A percentile compares a stretch with the other conserved stretches of the same genome.
phyloP scores from a whole-genome alignment of 805 yeast species.

The Starmera dryadoides region DNA sequence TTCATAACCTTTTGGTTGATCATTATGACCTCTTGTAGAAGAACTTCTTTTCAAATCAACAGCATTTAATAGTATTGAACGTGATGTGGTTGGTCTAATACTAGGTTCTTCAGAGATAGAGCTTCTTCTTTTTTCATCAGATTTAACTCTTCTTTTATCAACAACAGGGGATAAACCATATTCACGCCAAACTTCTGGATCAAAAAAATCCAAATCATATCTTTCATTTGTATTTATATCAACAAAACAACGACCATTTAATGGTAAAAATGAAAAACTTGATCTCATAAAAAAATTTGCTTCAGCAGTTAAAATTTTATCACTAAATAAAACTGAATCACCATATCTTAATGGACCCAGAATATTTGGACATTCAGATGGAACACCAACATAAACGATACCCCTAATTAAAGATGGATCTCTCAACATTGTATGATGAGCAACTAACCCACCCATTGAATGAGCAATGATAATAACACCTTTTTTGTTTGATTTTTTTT shows the following conservation, averaged over 20 bases:
- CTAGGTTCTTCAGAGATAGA: constrained; percentile 2
- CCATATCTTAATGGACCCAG: constrained; percentile 81
- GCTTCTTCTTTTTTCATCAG: constrained; percentile 2
- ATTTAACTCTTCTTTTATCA: constrained; percentile 20
- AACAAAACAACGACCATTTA: constrained; percentile 66
- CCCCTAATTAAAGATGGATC: constrained; percentile 68
- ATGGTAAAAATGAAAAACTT: constrained; percentile 71
- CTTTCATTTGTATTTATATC: constrained; percentile 51
- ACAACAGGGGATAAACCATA: constrained; percentile 74
- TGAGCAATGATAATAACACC: constrained; percentile 76
- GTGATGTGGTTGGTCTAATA: not conserved
- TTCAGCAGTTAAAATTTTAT: constrained; percentile 69
- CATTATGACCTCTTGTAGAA: constrained; percentile 3
- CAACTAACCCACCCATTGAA: constrained; percentile 89
- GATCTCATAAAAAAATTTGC: constrained; percentile 87
- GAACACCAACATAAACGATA: constrained; percentile 74
- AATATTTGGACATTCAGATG: constrained; percentile 77
- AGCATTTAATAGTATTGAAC: constrained; percentile 2
- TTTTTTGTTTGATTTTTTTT: constrained; percentile 35
- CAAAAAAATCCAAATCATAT: constrained; percentile 66
- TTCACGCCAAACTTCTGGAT: constrained; percentile 74
- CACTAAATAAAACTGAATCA: constrained; percentile 70
- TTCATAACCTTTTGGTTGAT: constrained; percentile 1
- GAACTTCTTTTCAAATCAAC: constrained; percentile 14
- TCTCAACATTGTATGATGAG: constrained; percentile 70